Base-by-base conservation (phyloP, 2,329 filamentous ascomycete genomes). In the Nigrospora sphaerica region DNA sequence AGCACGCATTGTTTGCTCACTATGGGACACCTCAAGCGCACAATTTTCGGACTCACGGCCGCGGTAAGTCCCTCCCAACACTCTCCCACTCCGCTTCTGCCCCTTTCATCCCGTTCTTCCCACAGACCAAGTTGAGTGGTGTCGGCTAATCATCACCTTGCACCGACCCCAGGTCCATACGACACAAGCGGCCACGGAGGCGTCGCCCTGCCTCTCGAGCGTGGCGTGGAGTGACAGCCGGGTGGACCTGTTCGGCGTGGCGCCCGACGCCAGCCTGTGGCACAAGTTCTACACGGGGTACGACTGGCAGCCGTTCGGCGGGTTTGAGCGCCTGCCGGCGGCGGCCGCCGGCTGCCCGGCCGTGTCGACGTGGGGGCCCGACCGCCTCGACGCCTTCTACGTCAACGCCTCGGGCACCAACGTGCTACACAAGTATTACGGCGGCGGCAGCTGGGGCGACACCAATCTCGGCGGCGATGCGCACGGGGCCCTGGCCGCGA, bases 381-480 rank as follows among this genome's bases (percentile, higher is more conserved):
- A 46, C 12, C 54, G 54, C 23, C 47, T 54, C 1, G 49, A 56
- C 23, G 33, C 54, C 11, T 41, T 54, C 4, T 56, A 49, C 45
- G 28, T 48, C 32, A 47, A 50, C n/a, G 12, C 16, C 10, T 47
- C 48, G 4, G 36, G 44, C 7, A 34, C 31, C 13, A 35, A 40
- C 10, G 53, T 56, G 17, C n/a, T 48, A n/a, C 53, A 56, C 48
- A 56, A 56, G 47, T 56, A 54, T 37, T 50, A 49, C 18, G 53
- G 39, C 10, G 44, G 47, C 23, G 54, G 51, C 2, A 23, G 5
- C n/a, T 56, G 53, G 54, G 52, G 35, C 10, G 46, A 47, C 28
- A 31, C 46, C 1, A 17, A 54, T 12, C 46, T 56, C 2, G 53
- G 54, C 12, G 51, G 51, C 12, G 36, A 49, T 6, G 18, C 14